A percentile compares a stretch with the other conserved stretches of the same genome.
Evolutionary conservation across 2,329 filamentous ascomycete species (phyloP).

Genomic region (Calonectria hongkongensis): DNA sequence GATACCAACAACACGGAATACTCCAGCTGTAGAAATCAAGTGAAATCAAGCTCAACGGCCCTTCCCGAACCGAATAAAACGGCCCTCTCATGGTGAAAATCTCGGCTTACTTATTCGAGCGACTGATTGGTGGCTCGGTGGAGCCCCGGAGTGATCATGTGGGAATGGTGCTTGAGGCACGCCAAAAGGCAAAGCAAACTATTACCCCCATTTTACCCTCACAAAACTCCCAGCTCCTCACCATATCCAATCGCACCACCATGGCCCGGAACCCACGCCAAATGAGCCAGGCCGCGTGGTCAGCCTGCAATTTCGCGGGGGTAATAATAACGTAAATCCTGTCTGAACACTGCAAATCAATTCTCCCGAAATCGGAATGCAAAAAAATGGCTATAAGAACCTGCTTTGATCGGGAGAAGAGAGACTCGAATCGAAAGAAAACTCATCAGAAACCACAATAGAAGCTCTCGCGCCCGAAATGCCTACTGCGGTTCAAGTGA

Average conservation of each 20-base stretch:
- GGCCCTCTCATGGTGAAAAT: background rate
- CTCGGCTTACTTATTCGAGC: background rate
- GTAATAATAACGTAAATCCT: conserved; percentile 35
- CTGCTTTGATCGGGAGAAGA: background rate
- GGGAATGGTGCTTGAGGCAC: conserved; percentile 17
- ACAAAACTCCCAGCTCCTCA: conserved; percentile 34
- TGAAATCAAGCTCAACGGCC: background rate
- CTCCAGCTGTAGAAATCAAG: background rate
- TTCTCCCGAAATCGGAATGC: conserved; percentile 25
- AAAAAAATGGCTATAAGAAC: conserved; percentile 21
- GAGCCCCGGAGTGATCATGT: conserved; percentile 10
- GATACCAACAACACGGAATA: background rate
- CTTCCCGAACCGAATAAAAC: background rate
- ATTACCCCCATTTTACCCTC: conserved; percentile 39
- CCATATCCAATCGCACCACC: conserved; percentile 29
- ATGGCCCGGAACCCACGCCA: conserved; percentile 16
- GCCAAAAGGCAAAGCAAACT: conserved; percentile 26
- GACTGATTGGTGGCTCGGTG: background rate
- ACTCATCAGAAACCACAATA: background rate
- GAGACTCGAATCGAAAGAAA: background rate
- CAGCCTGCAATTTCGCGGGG: conserved; percentile 17
- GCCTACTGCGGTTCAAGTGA: conserved; percentile 29
- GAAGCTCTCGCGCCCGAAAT: conserved; percentile 3
- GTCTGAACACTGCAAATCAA: conserved; percentile 8
- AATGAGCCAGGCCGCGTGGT: conserved; percentile 26